A percentile compares a stretch with the other conserved stretches of the same genome.
These are phyloP conservation scores for Nakaseomyces delphensis DNA, from an alignment of 1,139 yeast genomes.

Conservation along the genomic window DNA sequence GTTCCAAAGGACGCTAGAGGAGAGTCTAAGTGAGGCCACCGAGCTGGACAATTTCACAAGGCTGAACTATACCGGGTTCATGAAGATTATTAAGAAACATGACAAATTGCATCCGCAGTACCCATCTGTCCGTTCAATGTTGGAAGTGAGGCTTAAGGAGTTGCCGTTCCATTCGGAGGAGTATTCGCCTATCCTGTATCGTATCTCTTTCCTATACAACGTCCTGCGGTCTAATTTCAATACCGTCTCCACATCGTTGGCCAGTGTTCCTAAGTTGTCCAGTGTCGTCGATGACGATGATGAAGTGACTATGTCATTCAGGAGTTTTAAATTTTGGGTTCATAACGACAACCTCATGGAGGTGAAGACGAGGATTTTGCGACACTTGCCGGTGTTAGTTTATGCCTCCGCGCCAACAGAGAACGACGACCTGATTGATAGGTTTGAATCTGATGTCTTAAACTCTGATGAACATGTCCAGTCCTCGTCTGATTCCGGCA, in stretches of 20 bases:
- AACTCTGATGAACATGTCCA: slow-evolving; percentile 33
- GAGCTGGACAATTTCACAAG: slow-evolving; percentile 86
- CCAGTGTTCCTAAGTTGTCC: slow-evolving; percentile 27
- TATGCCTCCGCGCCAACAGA: slow-evolving; percentile 42
- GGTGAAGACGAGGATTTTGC: slow-evolving; percentile 83
- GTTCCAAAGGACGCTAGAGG: slow-evolving; percentile 64
- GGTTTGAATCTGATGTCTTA: slow-evolving; percentile 31
- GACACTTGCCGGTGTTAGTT: slow-evolving; percentile 87
- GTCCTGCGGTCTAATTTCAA: slow-evolving; percentile 45
- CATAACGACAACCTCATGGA: slow-evolving; percentile 96
- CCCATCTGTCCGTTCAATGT: slow-evolving; percentile 70
- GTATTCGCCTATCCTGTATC: slow-evolving; percentile 81
- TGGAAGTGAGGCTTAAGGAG: slow-evolving; percentile 77
- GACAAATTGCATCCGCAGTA: slow-evolving; percentile 81
- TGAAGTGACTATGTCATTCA: slow-evolving; percentile 44
- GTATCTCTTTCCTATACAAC: slow-evolving; percentile 72
- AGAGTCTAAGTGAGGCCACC: slow-evolving; percentile 62
- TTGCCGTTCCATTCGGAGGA: slow-evolving; percentile 93
- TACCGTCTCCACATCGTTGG: slow-evolving; percentile 26
- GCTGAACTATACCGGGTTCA: slow-evolving; percentile 87
- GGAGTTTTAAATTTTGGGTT: slow-evolving; percentile 86
- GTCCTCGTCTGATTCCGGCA: slow-evolving; percentile 24
- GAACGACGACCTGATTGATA: slow-evolving; percentile 28
- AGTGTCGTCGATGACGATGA: slow-evolving; percentile 23
- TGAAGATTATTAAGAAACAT: slow-evolving; percentile 90